Evolutionary conservation across 1,284 basidiomycete genomes (phyloP), one percentile per base, ranked within the genome.

Genomic region (Rhodofomes roseus): DNA sequence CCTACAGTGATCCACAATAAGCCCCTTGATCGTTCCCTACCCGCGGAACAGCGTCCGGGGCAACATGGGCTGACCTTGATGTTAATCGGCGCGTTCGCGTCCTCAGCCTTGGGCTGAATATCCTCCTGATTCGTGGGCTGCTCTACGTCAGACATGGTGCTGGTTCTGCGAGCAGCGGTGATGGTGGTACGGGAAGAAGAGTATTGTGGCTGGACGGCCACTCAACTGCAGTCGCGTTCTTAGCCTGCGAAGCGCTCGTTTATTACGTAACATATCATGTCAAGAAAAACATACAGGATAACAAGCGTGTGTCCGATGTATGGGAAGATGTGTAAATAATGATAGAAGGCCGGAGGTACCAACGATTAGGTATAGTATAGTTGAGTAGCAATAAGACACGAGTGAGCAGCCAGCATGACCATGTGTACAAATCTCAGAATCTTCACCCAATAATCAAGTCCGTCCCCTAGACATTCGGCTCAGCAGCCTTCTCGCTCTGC

Each of bases 61-160:
- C 46, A 27, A 39, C 22, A 60, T 40, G 41, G 6, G 71, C 80
- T 59, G 59, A 92, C 90, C 83, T 92, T 93, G 78, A 93, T 89
- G 73, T 92, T 93, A 71, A 94, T 91, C 39, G 91, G 84, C 58
- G 85, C 81, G 69, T 86, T 86, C 31, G 78, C 74, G 63, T 87
- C 89, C 68, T 80, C 79, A 9, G 71, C 62, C 73, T 88, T 86
- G 44, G 82, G 71, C 74, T 89, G 87, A 59, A 81, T 74, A n/a
- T 81, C 80, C 2, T 77, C 71, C 54, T 78, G 76, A 36, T 58
- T 65, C 53, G 69, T 69, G 54, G 80, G 79, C 12, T 79, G 76
- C 60, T 84, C 83, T 60, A 78, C 76, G 68, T 91, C 89, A 67
- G 89, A 87, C 89, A 91, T 90, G 63, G 56, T 70, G 54, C 16